Evolutionary conservation across 2,329 filamentous ascomycete species (phyloP), one percentile per base, ranked within the genome.

Genomic region (Chrysoporthe cubensis): DNA sequence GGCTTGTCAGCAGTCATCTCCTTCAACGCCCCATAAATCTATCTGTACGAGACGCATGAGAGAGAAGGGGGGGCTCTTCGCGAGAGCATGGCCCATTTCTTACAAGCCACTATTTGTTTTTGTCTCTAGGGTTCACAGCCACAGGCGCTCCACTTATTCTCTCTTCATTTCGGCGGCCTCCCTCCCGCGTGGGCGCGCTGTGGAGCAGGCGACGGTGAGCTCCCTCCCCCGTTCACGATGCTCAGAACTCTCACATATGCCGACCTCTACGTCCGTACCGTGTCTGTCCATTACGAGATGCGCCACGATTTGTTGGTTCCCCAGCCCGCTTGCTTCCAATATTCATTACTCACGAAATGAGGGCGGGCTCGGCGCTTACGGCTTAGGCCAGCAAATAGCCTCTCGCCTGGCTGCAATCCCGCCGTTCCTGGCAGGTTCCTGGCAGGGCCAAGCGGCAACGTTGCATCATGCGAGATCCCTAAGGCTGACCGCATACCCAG

Each of bases 361-460:
- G 21, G 50, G 50, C 21, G 21, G 50, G 50, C 50, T 14, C 11
- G 50, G 50, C 50, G 50, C 50, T 54, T 32, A 54, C 32, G 9
- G 48, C 26, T 52, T 26, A 26, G 26, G 26, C 26, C 37, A 40
- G 6, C 50, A 32, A 32, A 21, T 32, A 54, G 26, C 50, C 50
- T 54, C 4, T 11, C 50, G 21, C 26, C 13, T 40, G 37, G 9
- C 26, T 40, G 37, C 5, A 40, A 40, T 40, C 37, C 37, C 9
- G 9, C 37, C 26, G 16, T 13, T 21, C 48, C 48, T 50, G n/a
- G 48, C n/a, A 26, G 48, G 48, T 21, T 50, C 46, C 18, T 44
- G 4, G 8, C 59, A 62, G 11, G 61, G 43, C 54, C 59, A 60
- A 65, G 56, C 14, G 48, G 50, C 50, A 54, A 54, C 50, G 50